Base-by-base conservation (phyloP, 2,329 filamentous ascomycete species). In the Lasiodiplodia sp. region DNA sequence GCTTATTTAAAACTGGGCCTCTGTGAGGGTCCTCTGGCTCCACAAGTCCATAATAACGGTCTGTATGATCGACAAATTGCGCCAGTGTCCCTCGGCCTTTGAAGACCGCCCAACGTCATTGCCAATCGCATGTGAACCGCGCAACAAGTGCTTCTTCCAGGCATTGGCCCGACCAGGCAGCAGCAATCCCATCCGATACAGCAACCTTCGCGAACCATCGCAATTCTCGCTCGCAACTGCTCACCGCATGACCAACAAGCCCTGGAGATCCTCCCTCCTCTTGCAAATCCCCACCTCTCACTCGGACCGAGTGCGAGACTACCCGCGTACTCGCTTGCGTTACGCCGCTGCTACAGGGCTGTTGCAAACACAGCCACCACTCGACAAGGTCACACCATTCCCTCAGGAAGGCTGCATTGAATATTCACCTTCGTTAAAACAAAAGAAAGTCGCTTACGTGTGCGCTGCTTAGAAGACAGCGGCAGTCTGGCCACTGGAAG, bases 361-460 rank as follows among this genome's bases (percentile, higher is more conserved):
- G 44, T n/a, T 47, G 44, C 44, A 47, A 47, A n/a, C 44, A 47
- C 44, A 47, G 44, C 44, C 44, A 47, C 44, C 44, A n/a, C n/a
- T 47, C 44, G 44, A 47, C 18, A 11, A 12, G 44, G 44, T 21
- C 40, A 18, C 16, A 44, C 40, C 40, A 44, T 44, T 44, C 40
- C 40, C 16, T 44, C 44, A 47, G 44, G 8, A 21, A 10, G 18
- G 8, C 3, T 47, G 44, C 44, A 47, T 47, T 47, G 44, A 7
- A 8, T 3, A 7, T 7, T 47, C 8, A n/a, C 44, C n/a, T 21
- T 47, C 18, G 40, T 28, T 28, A 28, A 34, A 34, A 34, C 31
- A 7, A 34, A 34, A 34, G 7, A 18, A 44, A n/a, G 40, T 16
- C 18, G 40, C 40, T 44, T 18, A 21, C 44, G 44, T 11, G 21